Conservation (phyloP, 768 basidiomycete species). For the Holtermannia corniformis region DNA sequence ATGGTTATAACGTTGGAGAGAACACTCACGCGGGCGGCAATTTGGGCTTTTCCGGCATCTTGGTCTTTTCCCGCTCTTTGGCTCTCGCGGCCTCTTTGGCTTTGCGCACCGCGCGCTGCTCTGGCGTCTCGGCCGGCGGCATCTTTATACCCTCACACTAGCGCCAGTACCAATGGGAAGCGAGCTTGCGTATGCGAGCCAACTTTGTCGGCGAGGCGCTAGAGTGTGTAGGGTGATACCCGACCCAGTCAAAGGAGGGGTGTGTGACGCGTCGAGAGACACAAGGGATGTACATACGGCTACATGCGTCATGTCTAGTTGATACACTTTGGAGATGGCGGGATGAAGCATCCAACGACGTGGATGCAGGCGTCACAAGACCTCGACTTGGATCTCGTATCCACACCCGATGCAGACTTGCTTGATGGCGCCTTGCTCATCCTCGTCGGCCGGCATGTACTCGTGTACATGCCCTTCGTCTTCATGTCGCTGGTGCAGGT, state of each 20-base stretch:
- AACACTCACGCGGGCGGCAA: not conserved
- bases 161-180: too few relatives aligned
- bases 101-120: not conserved
- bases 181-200: too few relatives aligned
- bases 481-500: constrained; percentile 75
- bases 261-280: not conserved
- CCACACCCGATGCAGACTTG: constrained; percentile 85
- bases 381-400: constrained; percentile 81
- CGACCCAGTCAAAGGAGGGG: not conserved
- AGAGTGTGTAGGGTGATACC: too few relatives aligned
- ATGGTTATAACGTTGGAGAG: too few relatives aligned
- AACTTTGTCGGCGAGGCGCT: too few relatives aligned
- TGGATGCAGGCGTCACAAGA: constrained; percentile 47
- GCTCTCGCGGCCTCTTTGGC: not conserved
- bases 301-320: too few relatives aligned
- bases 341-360: too few relatives aligned
- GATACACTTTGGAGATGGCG: too few relatives aligned
- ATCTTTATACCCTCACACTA: not conserved
- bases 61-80: not conserved
- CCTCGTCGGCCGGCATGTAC: constrained; percentile 54
- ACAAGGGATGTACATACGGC: too few relatives aligned
- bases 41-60: not conserved
- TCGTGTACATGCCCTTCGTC: constrained; percentile 82
- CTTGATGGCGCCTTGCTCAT: constrained; percentile 41
- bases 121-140: not conserved